Conservation (phyloP, 768 basidiomycete genomes). For the Floccularia luteovirens region DNA sequence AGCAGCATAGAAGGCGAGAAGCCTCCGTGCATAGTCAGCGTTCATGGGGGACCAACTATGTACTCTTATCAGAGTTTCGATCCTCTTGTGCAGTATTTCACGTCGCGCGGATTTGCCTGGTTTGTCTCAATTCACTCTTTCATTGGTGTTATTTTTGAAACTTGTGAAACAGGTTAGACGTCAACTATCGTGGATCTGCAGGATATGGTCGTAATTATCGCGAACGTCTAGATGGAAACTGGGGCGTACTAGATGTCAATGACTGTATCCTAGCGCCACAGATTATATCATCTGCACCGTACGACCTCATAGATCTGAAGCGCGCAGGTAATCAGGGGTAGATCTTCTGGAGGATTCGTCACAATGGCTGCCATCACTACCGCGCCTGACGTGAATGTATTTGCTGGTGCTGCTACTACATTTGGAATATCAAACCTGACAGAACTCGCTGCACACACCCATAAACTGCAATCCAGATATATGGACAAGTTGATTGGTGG, state of each 20-base stretch:
- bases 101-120: not conserved
- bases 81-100: not conserved
- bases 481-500: conserved; percentile 46
- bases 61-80: not conserved
- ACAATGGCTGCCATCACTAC: not conserved
- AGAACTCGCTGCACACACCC: conserved; percentile 40
- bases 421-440: not conserved
- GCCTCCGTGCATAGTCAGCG: not conserved
- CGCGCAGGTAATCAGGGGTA: not conserved
- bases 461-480: conserved; percentile 47
- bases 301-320: not conserved
- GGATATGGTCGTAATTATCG: conserved; percentile 40
- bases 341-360: not conserved
- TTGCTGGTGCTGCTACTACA: not conserved
- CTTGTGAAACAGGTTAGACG: conserved; percentile 38
- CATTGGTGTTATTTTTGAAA: not conserved
- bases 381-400: not conserved
- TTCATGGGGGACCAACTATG: not conserved
- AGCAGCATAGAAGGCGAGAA: not conserved
- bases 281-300: conserved; percentile 21
- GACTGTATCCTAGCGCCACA: conserved; percentile 41
- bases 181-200: conserved; percentile 53
- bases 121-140: not conserved
- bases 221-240: conserved; percentile 42
- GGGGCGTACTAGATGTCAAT: conserved; percentile 52